Evolutionary conservation across 139 green algal species (phyloP), one percentile per base, ranked within the genome.

Genomic region (Chlorella sp.): DNA sequence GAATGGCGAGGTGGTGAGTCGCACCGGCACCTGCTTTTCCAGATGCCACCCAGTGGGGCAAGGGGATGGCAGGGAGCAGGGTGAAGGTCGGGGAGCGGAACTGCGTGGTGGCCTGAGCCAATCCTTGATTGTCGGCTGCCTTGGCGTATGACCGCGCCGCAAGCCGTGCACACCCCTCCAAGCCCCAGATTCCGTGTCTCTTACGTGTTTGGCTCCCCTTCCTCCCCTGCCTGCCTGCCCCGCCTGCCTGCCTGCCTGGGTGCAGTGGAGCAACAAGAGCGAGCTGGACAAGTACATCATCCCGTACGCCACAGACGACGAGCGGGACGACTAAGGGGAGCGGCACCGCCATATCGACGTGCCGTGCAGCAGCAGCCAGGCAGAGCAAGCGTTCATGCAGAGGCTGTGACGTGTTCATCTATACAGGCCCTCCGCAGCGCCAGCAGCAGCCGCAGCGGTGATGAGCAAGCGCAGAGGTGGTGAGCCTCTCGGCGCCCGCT

Each of bases 231-330:
- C 80, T 39, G 40, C 42, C 40, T 16, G n/a, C 22, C 48, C 80
- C 28, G 40, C 42, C 40, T 16, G n/a, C 22, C 68, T 82, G 77
- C 77, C 77, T 7, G 15, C 36, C 40, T 75, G 26, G 19, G 32
- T 78, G 48, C 81, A 91, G 68, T 28, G 37, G 60, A 32, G 34
- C 26, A 53, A 71, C 53, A 30, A 73, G 81, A 71, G 73, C 26
- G 81, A 86, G 61, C 60, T 92, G 75, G 89, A 92, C 40, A 80
- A 88, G 24, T 92, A 91, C 73, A 85, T 92, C 48, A 32, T 92
- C 16, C 85, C 71, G 36, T 92, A 86, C 78, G 89, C 75, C 40
- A 91, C 89, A 32, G 89, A 83, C 81, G 89, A n/a, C 19, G 66
- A 30, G 48, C 48, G 48, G 48, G 48, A 57, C 48, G 48, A 57